These are phyloP conservation scores for Cercospora zeae-maydis DNA, from an alignment of 2,329 filamentous ascomycete genomes.

Conservation along the genomic window DNA sequence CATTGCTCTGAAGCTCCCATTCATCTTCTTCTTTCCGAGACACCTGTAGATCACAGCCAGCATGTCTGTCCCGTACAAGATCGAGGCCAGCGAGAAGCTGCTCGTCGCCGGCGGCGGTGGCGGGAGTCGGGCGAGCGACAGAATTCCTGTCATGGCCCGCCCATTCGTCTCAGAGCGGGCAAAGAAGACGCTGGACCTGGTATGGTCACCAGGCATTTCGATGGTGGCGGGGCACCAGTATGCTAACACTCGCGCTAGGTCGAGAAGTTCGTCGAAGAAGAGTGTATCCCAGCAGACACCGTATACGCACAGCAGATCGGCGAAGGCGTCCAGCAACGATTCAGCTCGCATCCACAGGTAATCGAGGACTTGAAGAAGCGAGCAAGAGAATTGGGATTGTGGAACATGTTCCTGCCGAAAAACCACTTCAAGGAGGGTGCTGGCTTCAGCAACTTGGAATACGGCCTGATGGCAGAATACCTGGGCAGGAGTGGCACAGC, in stretches of 20 bases:
- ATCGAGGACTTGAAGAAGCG: conserved; percentile 87
- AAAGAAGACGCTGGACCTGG: conserved; percentile 75
- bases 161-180: conserved; percentile 77
- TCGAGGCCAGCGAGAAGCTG: conserved; percentile 35
- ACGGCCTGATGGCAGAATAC: conserved; percentile 95
- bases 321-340: conserved; percentile 61
- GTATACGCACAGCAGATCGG: conserved; percentile 78
- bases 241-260: conserved; percentile 40
- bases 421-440: conserved; percentile 93
- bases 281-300: conserved; percentile 72
- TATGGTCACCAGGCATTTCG: conserved; percentile 35
- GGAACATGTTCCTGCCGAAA: conserved; percentile 97
- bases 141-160: conserved; percentile 56
- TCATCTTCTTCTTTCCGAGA: neutral
- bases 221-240: neutral
- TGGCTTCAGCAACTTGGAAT: conserved; percentile 92
- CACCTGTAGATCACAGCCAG: conserved; percentile 1
- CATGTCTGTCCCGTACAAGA: conserved; percentile 40
- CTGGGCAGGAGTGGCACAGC: conserved; percentile 80
- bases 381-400: conserved; percentile 78
- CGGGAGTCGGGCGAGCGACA: conserved; percentile 48
- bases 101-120: conserved; percentile 26
- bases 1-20: neutral
- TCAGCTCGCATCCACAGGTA: conserved; percentile 72
- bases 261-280: conserved; percentile 94